Evolutionary conservation across 495 filamentous ascomycete genomes (phyloP).

Genomic region (Penicillium riverlandense): DNA sequence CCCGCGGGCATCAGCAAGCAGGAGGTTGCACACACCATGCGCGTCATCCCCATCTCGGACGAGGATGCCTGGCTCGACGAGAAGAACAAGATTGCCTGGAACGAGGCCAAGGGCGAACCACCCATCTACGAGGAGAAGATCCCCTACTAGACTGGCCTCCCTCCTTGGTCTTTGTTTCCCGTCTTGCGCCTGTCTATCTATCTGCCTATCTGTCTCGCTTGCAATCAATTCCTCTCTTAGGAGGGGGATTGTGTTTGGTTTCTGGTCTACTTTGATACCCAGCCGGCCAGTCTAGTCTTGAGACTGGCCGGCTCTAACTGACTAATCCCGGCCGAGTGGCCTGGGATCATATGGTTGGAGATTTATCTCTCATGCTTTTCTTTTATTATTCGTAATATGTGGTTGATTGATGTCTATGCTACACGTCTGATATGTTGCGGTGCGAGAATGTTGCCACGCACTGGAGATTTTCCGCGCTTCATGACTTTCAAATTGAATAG

Average conservation of each 20-base stretch:
- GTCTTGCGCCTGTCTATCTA: neutral
- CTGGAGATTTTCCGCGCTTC: neutral
- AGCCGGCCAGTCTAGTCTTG: neutral
- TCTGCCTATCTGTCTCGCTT: too few relatives aligned
- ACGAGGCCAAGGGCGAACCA: slow-evolving; percentile 60
- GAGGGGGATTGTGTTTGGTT: too few relatives aligned
- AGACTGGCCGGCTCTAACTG: neutral
- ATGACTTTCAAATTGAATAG: neutral
- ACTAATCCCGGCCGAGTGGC: neutral
- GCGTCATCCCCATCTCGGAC: slow-evolving; percentile 74
- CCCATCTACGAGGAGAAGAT: slow-evolving; percentile 75
- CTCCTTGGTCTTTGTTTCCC: neutral
- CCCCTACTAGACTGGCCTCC: slow-evolving; percentile 29
- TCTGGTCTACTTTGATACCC: slow-evolving; percentile 21
- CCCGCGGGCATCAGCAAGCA: slow-evolving; percentile 66
- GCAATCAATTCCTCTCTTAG: too few relatives aligned
- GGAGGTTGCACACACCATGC: slow-evolving; percentile 64
- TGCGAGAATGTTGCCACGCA: neutral
- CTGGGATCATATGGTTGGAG: slow-evolving; percentile 4
- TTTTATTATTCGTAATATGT: slow-evolving; percentile 4
- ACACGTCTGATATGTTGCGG: neutral
- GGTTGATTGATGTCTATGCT: neutral
- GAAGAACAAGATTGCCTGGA: slow-evolving; percentile 73
- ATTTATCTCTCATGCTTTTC: neutral
- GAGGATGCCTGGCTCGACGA: slow-evolving; percentile 75